phyloP scores from a whole-genome alignment of 768 basidiomycete genomes.

The Phylloporus sp. region DNA sequence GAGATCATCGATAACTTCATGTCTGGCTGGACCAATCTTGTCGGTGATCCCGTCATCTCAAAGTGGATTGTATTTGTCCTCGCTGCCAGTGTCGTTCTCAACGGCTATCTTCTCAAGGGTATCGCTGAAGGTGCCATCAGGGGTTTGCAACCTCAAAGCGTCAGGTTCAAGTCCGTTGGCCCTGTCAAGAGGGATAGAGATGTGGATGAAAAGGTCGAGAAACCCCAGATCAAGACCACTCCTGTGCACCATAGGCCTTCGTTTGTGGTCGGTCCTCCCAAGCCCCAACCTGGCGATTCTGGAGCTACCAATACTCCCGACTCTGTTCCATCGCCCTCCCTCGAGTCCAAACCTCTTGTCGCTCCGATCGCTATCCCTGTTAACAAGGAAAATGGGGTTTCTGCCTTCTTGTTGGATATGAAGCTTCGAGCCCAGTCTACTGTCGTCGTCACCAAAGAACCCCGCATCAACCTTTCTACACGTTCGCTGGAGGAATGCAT shows the following conservation, averaged over 20 bases:
- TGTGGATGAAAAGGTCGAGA: constrained; percentile 19
- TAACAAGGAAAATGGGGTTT: constrained; percentile 20
- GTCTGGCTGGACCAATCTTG: constrained; percentile 84
- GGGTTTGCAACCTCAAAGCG: constrained; percentile 27
- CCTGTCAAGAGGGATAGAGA: constrained; percentile 18
- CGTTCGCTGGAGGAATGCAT: constrained; percentile 76
- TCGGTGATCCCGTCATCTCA: constrained; percentile 89
- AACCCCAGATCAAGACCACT: constrained; percentile 8
- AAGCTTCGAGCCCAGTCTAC: constrained; percentile 29
- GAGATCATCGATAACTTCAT: constrained; percentile 81
- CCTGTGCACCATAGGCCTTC: constrained; percentile 18
- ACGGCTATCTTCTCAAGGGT: constrained; percentile 90
- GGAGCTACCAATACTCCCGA: constrained; percentile 18
- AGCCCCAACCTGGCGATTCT: constrained; percentile 10
- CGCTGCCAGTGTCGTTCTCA: constrained; percentile 81
- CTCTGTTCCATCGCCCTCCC: constrained; percentile 11
- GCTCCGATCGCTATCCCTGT: constrained; percentile 25
- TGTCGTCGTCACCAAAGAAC: constrained; percentile 11
- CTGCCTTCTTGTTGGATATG: constrained; percentile 31
- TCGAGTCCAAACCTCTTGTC: constrained; percentile 15
- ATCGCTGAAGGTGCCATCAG: constrained; percentile 56
- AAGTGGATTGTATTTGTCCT: constrained; percentile 94
- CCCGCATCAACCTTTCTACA: constrained; percentile 12
- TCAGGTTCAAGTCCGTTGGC: constrained; percentile 28
- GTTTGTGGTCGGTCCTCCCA: constrained; percentile 26